Evolutionary conservation across 768 basidiomycete species (phyloP).

Genomic region (Trametes elegans): DNA sequence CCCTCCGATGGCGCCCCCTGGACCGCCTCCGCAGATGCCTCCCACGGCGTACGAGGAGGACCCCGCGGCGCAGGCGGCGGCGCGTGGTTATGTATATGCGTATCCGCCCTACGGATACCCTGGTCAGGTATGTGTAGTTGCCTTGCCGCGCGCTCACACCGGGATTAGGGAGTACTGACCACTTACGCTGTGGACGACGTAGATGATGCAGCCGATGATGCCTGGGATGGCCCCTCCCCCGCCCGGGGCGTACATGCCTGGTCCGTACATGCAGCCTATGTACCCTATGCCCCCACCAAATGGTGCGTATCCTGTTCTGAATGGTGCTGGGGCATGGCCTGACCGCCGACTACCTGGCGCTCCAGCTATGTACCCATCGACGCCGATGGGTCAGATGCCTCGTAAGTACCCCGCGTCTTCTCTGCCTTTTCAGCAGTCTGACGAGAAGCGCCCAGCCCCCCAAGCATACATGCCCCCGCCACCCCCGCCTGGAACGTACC

Average conservation of each 20-base stretch:
- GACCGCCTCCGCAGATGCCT: constrained; percentile 64
- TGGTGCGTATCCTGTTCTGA: constrained; percentile 40
- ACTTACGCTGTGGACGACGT: neutral
- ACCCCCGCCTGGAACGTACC: constrained; percentile 74
- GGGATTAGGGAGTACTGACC: too few relatives aligned
- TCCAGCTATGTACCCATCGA: constrained; percentile 76
- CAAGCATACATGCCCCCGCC: constrained; percentile 79
- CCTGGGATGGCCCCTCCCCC: constrained; percentile 81
- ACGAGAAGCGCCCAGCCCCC: too few relatives aligned
- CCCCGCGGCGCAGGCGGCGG: constrained; percentile 48
- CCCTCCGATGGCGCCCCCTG: constrained; percentile 64
- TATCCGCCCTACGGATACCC: constrained; percentile 79
- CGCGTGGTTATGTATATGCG: constrained; percentile 63
- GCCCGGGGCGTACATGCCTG: constrained; percentile 75
- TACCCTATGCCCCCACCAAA: constrained; percentile 83
- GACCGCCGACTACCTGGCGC: constrained; percentile 3
- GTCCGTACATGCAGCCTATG: constrained; percentile 84
- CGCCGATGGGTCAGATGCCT: constrained; percentile 85
- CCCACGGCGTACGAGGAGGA: constrained; percentile 84
- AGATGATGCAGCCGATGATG: constrained; percentile 67
- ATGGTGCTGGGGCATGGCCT: constrained; percentile 9
- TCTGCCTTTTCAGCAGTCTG: neutral
- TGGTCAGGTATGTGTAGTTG: constrained; percentile 59
- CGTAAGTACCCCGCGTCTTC: constrained; percentile 52
- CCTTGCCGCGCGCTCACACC: too few relatives aligned